Percentiles rank a stretch among this genome's conserved stretches.
phyloP scores from a whole-genome alignment of 768 basidiomycete genomes.

The Calvatia gigantea region DNA sequence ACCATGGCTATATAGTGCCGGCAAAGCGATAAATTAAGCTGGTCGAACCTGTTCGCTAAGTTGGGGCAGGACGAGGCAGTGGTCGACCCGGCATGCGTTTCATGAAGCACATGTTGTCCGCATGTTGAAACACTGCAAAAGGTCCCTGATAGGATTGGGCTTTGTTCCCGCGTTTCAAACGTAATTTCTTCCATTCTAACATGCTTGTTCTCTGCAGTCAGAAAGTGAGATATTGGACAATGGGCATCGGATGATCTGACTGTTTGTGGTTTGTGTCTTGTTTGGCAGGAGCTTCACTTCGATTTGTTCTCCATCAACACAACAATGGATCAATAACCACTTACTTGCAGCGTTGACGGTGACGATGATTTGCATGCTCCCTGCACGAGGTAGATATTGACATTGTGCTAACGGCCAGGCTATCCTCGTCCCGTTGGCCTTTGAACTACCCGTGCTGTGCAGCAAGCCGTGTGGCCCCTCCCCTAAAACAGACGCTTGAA shows the following conservation, averaged over 20 bases:
- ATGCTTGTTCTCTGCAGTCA: no score
- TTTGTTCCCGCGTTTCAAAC: neutral
- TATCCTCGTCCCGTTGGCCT: neutral
- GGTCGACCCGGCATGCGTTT: neutral
- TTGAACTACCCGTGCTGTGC: neutral
- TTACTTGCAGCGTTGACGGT: neutral
- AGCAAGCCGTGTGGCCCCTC: neutral
- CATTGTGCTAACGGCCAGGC: neutral
- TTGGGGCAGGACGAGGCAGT: neutral
- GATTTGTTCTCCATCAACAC: no score
- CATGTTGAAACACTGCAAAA: neutral
- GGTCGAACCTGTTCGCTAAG: neutral
- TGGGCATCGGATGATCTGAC: no score
- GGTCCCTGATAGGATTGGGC: neutral
- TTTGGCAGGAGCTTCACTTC: no score
- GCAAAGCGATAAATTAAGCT: neutral
- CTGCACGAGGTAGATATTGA: neutral
- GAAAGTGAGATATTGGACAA: no score
- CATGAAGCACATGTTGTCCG: neutral
- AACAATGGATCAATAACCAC: no score
- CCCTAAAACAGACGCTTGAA: neutral
- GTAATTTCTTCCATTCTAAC: neutral
- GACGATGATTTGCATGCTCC: neutral
- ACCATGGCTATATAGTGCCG: neutral
- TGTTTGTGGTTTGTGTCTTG: no score